A percentile compares a stretch with the other conserved stretches of the same genome.
These are phyloP conservation scores for Lipomyces chichibuensis DNA, from an alignment of 805 yeast genomes.

Conservation along the genomic window DNA sequence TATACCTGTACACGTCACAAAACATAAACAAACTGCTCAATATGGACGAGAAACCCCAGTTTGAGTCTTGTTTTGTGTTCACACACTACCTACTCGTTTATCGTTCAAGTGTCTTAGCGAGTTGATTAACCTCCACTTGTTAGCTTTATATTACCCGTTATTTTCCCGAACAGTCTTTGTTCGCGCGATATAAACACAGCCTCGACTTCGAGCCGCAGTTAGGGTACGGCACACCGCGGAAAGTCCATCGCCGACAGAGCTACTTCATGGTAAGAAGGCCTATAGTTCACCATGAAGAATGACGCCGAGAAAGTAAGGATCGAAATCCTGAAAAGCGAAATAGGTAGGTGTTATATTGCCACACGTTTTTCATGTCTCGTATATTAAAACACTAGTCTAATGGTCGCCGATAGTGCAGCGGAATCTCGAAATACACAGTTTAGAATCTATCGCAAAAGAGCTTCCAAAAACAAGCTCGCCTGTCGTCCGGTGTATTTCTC, in stretches of 20 bases:
- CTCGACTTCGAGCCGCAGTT: background rate
- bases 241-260: background rate
- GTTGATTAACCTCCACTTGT: background rate
- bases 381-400: background rate
- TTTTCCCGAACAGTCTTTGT: background rate
- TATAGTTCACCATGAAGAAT: slow-evolving; percentile 9
- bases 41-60: background rate
- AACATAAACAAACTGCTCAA: background rate
- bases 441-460: slow-evolving; percentile 29
- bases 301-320: slow-evolving; percentile 17
- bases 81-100: background rate
- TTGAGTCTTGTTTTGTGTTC: background rate
- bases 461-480: slow-evolving; percentile 14
- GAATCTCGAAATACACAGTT: slow-evolving; percentile 24
- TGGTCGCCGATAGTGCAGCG: slow-evolving; percentile 18
- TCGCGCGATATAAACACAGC: background rate
- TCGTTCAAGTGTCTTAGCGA: background rate
- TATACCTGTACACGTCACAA: background rate
- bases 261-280: background rate
- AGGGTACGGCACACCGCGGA: background rate
- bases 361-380: background rate
- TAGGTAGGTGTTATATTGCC: slow-evolving; percentile 13
- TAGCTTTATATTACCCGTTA: background rate
- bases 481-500: slow-evolving; percentile 1
- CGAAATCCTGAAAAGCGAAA: slow-evolving; percentile 27